phyloP scores from a whole-genome alignment of 2,329 filamentous ascomycete genomes.

The Coniochaeta sp. region DNA sequence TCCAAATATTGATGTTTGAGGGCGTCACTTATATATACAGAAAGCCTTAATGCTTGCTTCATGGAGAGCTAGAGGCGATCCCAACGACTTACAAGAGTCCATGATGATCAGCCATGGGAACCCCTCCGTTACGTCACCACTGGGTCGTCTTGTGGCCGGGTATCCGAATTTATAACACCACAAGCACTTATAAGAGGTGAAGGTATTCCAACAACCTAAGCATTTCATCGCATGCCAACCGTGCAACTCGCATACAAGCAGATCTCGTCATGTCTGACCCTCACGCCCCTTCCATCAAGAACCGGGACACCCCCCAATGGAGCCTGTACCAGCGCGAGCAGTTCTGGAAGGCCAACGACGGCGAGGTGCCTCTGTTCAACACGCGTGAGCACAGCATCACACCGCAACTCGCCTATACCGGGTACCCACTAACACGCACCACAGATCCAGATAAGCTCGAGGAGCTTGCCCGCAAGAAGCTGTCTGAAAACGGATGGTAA shows the following conservation, averaged over 20 bases:
- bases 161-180: neutral
- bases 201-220: constrained; percentile 14
- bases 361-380: constrained; percentile 15
- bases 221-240: constrained; percentile 23
- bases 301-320: constrained; percentile 16
- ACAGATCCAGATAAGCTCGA: constrained; percentile 52
- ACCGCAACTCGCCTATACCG: no score
- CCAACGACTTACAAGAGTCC: neutral
- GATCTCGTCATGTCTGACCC: constrained; percentile 8
- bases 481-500: constrained; percentile 47
- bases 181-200: constrained; percentile 1
- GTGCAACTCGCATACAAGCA: neutral
- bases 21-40: neutral
- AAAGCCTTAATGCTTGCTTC: neutral
- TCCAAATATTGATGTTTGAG: neutral
- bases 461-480: constrained; percentile 44
- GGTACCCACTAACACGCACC: neutral
- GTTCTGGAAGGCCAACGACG: constrained; percentile 18
- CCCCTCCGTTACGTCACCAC: constrained; percentile 2
- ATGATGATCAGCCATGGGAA: neutral
- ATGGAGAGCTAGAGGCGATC: neutral
- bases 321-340: constrained; percentile 17
- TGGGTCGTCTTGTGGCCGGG: neutral
- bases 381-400: constrained; percentile 13
- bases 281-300: constrained; percentile 14